A percentile compares a stretch with the other conserved stretches of the same genome.
These are phyloP conservation scores for Hirschioporus abietinus DNA, from an alignment of 768 basidiomycete species.

Conservation along the genomic window DNA sequence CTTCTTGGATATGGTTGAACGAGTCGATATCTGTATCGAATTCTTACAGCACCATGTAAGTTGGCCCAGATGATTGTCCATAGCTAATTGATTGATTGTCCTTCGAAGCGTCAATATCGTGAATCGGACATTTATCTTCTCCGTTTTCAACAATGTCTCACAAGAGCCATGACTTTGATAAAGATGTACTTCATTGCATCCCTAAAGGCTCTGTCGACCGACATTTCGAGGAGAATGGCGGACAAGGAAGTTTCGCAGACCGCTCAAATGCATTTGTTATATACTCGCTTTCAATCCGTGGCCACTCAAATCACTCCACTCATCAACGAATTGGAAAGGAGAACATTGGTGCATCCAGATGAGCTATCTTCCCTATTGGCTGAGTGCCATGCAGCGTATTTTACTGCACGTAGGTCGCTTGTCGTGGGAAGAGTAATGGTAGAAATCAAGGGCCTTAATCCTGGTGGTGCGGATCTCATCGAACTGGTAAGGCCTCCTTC, in stretches of 20 bases:
- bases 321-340: conserved; percentile 78
- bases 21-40: conserved; percentile 90
- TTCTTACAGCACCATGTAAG: conserved; percentile 84
- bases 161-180: conserved; percentile 95
- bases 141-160: conserved; percentile 97
- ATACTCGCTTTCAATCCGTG: conserved; percentile 79
- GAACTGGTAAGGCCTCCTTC: conserved; percentile 54
- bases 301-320: conserved; percentile 71
- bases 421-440: conserved; percentile 69
- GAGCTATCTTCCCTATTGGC: conserved; percentile 73
- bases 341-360: conserved; percentile 72
- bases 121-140: conserved; percentile 95
- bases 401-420: conserved; percentile 64
- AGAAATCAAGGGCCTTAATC: conserved; percentile 82
- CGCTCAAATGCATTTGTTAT: conserved; percentile 80
- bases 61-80: conserved; percentile 6
- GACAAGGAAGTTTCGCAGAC: conserved; percentile 81
- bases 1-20: conserved; percentile 94
- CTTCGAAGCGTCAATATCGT: conserved; percentile 71
- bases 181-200: conserved; percentile 94
- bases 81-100: background rate
- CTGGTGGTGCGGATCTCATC: conserved; percentile 74
- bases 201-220: conserved; percentile 69
- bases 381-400: conserved; percentile 87
- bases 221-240: conserved; percentile 66